Evolutionary conservation across 2,329 filamentous ascomycete genomes (phyloP).

Genomic region (Podosphaera xanthii): DNA sequence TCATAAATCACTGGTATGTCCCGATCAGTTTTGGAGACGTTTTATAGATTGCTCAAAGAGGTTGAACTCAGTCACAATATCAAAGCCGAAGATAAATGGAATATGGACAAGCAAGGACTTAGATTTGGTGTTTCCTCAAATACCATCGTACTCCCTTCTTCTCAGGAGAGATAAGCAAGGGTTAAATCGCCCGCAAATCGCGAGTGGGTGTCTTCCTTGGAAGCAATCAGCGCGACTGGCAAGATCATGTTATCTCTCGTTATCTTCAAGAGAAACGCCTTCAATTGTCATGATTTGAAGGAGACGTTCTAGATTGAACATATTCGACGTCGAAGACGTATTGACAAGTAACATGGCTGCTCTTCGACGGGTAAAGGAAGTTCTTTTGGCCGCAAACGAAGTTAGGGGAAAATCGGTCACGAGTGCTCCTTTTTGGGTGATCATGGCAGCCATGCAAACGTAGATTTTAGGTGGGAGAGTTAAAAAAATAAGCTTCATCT

Average conservation of each 20-base stretch:
- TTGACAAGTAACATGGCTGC: not conserved
- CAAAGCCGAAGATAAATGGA: not conserved
- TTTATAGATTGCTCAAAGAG: not conserved
- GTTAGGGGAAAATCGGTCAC: not conserved
- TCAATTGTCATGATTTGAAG: not conserved
- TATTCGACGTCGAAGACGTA: not conserved
- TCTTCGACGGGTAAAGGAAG: not conserved
- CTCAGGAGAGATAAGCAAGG: no score
- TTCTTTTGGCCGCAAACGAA: not conserved
- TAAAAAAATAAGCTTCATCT: not conserved
- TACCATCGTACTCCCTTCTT: no score
- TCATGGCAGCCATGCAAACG: not conserved
- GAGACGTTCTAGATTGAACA: not conserved
- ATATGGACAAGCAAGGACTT: no score
- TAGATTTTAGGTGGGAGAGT: not conserved
- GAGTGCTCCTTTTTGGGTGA: not conserved
- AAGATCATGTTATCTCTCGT: not conserved
- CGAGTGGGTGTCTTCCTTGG: not conserved
- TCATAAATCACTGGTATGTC: not conserved
- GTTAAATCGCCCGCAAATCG: not conserved
- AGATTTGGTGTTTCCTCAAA: no score
- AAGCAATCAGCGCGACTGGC: not conserved
- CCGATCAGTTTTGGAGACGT: not conserved
- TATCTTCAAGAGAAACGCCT: not conserved
- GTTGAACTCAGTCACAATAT: not conserved